A percentile compares a stretch with the other conserved stretches of the same genome.
These are phyloP conservation scores for Podospora pseudocomata DNA, from an alignment of 495 filamentous ascomycete species.

Conservation along the genomic window DNA sequence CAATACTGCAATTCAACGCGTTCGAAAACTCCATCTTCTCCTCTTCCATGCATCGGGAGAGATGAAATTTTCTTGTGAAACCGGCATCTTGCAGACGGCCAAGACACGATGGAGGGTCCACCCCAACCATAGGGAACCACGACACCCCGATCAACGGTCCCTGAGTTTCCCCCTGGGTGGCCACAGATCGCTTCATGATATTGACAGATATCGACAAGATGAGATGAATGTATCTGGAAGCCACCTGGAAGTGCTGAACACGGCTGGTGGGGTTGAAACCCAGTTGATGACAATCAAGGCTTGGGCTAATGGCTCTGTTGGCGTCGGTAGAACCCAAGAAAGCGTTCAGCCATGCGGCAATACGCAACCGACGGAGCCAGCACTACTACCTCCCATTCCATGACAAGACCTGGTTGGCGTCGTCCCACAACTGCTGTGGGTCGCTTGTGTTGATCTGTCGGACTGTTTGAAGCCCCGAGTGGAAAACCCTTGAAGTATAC, in stretches of 20 bases:
- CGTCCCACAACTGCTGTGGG: slow-evolving; percentile 17
- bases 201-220: not conserved
- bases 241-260: not conserved
- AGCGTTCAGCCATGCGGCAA: not conserved
- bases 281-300: not conserved
- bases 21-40: not conserved
- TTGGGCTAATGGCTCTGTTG: not conserved
- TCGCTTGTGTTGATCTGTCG: slow-evolving; percentile 13
- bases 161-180: not conserved
- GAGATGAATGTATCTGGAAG: not conserved
- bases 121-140: not conserved
- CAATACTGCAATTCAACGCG: not conserved
- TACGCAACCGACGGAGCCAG: slow-evolving; percentile 14
- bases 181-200: not conserved
- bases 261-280: not conserved
- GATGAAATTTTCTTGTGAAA: not conserved
- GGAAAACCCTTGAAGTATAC: not conserved
- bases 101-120: not conserved
- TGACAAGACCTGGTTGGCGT: slow-evolving; percentile 6
- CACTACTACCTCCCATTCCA: slow-evolving; percentile 5
- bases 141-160: not conserved
- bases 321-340: not conserved
- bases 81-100: not conserved
- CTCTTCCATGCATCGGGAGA: not conserved
- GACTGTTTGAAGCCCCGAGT: not conserved